Base-by-base conservation (phyloP, 177 flowering plant species). In the Tripterygium wilfordii region DNA sequence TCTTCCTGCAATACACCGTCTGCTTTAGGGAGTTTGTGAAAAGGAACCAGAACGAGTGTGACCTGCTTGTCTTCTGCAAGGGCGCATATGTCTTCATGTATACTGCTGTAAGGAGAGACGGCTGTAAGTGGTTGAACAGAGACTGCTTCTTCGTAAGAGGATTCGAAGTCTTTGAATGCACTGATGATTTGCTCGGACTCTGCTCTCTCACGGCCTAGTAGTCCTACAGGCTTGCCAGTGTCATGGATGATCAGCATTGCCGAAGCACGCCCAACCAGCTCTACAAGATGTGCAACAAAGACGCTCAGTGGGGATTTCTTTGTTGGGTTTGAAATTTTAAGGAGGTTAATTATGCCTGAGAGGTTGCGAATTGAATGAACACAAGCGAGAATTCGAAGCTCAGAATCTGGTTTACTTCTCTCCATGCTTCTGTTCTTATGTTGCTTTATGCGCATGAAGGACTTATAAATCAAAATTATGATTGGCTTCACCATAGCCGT, bases 171-270 rank as follows among this genome's bases (percentile, higher is more conserved):
- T 4, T 42, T 8, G 2, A 57, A 49, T 7, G 44, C 42, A 10
- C 10, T 3, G 43, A 36, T 14, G 26, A 57, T 57, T 0, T 42
- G 49, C 17, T n/a, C 38, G 0, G 45, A 5, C 16, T 55, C 45
- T 2, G 31, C 42, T 15, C 17, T 16, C 13, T 31, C 40, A 3
- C 69, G 63, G 64, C 57, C 70, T 23, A 4, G 16, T 42, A 48
- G 31, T 3, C 75, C 74, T 13, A 53, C 57, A 4, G 65, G 27
- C 36, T 66, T 63, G 5, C 61, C 50, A 1, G 71, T 41, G 52
- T 60, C 67, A 57, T 83, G 82, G 37, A 78, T 78, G 2, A 80
- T 75, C 4, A 80, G 66, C 87, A 80, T 74, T 10, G 87, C 80
- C 0, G 82, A 63, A 10, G 84, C 72, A 4, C 81, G 80, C 0